Percentiles rank a stretch among this genome's conserved stretches.
These are phyloP conservation scores for Ceratonia siliqua DNA, from an alignment of 306 rosid genomes.

Conservation along the genomic window DNA sequence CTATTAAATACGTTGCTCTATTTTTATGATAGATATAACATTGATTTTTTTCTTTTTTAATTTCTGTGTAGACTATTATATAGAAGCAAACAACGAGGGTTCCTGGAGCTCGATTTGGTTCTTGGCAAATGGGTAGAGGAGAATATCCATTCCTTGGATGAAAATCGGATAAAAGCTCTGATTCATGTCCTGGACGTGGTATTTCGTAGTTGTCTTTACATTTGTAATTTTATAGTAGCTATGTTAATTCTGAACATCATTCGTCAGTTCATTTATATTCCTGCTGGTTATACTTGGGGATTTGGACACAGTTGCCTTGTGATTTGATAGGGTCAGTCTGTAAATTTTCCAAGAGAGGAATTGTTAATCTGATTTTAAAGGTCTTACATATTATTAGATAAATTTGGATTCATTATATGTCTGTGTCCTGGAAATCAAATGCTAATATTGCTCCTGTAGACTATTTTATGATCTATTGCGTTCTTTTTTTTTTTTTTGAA, in stretches of 20 bases:
- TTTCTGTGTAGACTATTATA: conserved; percentile 57
- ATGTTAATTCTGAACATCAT: neutral
- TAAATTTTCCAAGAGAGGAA: neutral
- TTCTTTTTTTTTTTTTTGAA: too few species aligned
- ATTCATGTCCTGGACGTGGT: conserved; percentile 76
- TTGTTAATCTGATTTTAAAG: too few species aligned
- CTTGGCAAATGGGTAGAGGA: conserved; percentile 95
- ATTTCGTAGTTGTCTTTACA: neutral
- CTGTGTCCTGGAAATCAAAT: too few species aligned
- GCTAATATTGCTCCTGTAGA: too few species aligned
- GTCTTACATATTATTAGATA: too few species aligned
- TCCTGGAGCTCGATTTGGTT: conserved; percentile 82
- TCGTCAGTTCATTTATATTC: neutral
- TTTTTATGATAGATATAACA: neutral
- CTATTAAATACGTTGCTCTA: neutral
- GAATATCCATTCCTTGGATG: conserved; percentile 71
- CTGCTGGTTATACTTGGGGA: neutral
- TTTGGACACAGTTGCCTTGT: neutral
- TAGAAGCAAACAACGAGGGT: conserved; percentile 92
- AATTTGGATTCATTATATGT: too few species aligned
- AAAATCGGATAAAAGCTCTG: conserved; percentile 60
- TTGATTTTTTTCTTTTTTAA: neutral
- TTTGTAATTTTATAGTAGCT: neutral
- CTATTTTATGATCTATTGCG: too few species aligned
- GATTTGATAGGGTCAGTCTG: too few species aligned